phyloP scores from a whole-genome alignment of 1,284 basidiomycete species.

The Macrocybe sp. region DNA sequence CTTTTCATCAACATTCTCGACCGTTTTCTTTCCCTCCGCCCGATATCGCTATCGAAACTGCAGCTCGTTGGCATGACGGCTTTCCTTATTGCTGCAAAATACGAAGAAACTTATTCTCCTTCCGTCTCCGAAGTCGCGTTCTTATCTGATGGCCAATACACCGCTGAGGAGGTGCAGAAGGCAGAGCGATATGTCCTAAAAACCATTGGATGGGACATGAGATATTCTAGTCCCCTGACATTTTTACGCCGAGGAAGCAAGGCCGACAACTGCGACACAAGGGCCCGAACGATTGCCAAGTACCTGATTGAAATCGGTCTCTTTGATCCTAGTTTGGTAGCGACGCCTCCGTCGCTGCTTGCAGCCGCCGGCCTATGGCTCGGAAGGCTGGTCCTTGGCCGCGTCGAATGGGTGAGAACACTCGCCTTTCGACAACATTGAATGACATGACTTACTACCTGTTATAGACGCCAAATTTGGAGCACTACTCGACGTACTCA shows the following conservation, averaged over 20 bases:
- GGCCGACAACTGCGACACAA: slow-evolving; percentile 93
- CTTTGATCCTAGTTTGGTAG: slow-evolving; percentile 83
- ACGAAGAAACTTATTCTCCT: slow-evolving; percentile 91
- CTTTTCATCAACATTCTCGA: slow-evolving; percentile 91
- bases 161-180: slow-evolving; percentile 79
- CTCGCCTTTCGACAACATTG: slow-evolving; percentile 20
- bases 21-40: slow-evolving; percentile 84
- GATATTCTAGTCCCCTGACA: slow-evolving; percentile 88
- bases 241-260: slow-evolving; percentile 91
- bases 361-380: slow-evolving; percentile 92
- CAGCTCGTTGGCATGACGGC: slow-evolving; percentile 91
- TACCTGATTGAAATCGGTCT: slow-evolving; percentile 90
- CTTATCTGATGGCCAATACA: slow-evolving; percentile 81
- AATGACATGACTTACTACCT: background rate
- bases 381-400: slow-evolving; percentile 77
- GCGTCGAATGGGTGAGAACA: slow-evolving; percentile 77
- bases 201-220: slow-evolving; percentile 83
- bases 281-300: slow-evolving; percentile 89
- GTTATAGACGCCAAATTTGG: slow-evolving; percentile 76
- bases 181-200: slow-evolving; percentile 90
- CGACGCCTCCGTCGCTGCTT: slow-evolving; percentile 78
- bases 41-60: slow-evolving; percentile 84
- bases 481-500: slow-evolving; percentile 89
- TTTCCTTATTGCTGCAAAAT: slow-evolving; percentile 88
- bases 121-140: slow-evolving; percentile 81